These are phyloP conservation scores for Penicillium riverlandense DNA, from an alignment of 495 filamentous ascomycete species.

Conservation along the genomic window DNA sequence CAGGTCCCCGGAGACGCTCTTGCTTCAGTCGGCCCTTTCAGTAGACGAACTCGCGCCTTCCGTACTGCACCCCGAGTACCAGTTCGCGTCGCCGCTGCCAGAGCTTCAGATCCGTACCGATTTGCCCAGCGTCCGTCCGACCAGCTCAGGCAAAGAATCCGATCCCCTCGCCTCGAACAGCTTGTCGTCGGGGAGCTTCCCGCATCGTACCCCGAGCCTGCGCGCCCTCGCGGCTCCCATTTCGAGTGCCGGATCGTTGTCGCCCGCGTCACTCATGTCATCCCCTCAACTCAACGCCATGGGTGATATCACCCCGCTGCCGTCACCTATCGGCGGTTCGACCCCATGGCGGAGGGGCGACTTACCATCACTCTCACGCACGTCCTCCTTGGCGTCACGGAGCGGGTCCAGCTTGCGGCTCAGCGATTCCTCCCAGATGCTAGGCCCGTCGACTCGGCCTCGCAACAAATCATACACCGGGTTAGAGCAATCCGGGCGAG, in stretches of 20 bases:
- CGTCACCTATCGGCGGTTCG: conserved; percentile 73
- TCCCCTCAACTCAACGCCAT: conserved; percentile 75
- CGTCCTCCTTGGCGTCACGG: conserved; percentile 29
- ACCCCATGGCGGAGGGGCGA: conserved; percentile 57
- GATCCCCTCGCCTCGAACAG: conserved; percentile 30
- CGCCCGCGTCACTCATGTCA: conserved; percentile 51
- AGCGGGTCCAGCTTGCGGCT: conserved; percentile 32
- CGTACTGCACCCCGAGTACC: conserved; percentile 4
- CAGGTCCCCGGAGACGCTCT: not conserved
- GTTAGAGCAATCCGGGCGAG: conserved; percentile 29
- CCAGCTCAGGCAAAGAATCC: conserved; percentile 23
- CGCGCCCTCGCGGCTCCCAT: conserved; percentile 34
- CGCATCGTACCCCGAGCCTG: conserved; percentile 42
- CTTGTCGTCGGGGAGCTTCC: conserved; percentile 38
- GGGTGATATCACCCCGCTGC: conserved; percentile 85
- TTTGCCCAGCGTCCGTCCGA: conserved; percentile 16
- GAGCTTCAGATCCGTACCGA: conserved; percentile 39
- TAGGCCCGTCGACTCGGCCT: conserved; percentile 24
- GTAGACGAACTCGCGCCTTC: conserved; percentile 8
- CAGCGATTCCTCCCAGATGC: conserved; percentile 35
- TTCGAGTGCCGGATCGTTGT: conserved; percentile 48
- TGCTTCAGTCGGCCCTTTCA: not conserved
- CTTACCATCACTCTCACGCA: conserved; percentile 37
- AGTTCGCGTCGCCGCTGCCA: conserved; percentile 14
- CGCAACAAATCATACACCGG: conserved; percentile 29